Base-by-base conservation (phyloP, 176 grass and related monocot genomes). In the Eragrostis nindensis region DNA sequence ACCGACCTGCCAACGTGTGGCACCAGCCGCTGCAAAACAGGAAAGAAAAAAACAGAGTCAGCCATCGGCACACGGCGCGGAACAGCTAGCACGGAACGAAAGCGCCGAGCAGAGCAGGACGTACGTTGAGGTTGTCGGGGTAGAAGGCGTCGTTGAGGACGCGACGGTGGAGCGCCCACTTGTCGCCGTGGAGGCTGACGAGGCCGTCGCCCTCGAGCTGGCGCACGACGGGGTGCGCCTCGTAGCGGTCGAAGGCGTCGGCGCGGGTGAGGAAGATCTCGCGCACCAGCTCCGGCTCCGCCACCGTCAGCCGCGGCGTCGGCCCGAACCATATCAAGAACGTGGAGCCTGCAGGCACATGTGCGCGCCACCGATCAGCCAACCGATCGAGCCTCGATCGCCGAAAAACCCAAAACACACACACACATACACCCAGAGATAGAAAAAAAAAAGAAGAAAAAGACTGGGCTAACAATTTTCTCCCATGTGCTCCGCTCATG, bases 291-390 rank as follows among this genome's bases (percentile, higher is more conserved):
- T 97, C 94, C 48, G 94, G 94, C 57, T 97, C 91, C 32, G 94
- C 85, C 27, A 97, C 68, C 74, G 89, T 81, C 17, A 97, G 70
- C 2, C 94, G 84, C 19, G 94, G 89, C 45, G 94, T 97, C 86
- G 91, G 89, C 1, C 94, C 94, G 78, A 97, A 94, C 94, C 94
- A 97, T 70, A 94, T 89, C 82, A 97, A 43, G 75, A 97, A 93
- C 54, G 48, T 94, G 8, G 89, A 82, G 10, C 94, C 94, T 97
- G 80, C 32, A 36, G 32, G 1, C 32, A 36, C 49, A 66, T 49
- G 43, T 13, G 18, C 11, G 1, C n/a, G 3, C 22, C 4, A 18
- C 22, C 36, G 7, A 19, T 21, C 50, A 55, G 15, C 19, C 22
- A 13, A 59, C 42, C 44, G 27, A 32, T 66, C 3, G 30, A 56